These are phyloP conservation scores for Puccinia novopanici DNA, from an alignment of 1,284 basidiomycete genomes.

Conservation along the genomic window DNA sequence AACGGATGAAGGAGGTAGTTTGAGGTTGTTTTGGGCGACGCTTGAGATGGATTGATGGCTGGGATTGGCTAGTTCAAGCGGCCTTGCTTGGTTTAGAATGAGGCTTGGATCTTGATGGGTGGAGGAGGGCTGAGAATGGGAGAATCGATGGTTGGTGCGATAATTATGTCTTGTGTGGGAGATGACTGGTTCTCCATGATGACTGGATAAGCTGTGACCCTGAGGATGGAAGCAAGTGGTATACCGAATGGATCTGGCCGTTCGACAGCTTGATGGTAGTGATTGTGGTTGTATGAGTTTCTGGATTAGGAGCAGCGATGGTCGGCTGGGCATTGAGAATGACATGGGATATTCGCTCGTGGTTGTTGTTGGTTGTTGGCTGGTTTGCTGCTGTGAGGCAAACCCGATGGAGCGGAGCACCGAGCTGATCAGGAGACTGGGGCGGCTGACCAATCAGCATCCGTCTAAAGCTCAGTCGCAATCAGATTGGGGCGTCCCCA, in stretches of 20 bases:
- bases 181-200: background rate
- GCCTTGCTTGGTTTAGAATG: background rate
- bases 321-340: background rate
- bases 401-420: background rate
- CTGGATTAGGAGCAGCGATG: background rate
- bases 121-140: background rate
- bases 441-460: conserved; percentile 5
- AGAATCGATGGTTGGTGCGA: background rate
- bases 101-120: background rate
- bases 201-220: no score
- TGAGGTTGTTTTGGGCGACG: background rate
- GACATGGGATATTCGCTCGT: background rate
- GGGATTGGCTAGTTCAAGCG: background rate
- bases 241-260: background rate
- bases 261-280: background rate
- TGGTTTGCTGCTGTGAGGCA: background rate
- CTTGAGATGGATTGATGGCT: background rate
- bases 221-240: background rate
- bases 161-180: background rate
- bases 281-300: conserved; percentile 1
- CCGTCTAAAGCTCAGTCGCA: background rate
- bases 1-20: background rate
- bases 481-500: background rate
- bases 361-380: background rate
- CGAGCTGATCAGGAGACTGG: no score